Base-by-base conservation (phyloP, 441 rosid species). In the Brassica balearica region DNA sequence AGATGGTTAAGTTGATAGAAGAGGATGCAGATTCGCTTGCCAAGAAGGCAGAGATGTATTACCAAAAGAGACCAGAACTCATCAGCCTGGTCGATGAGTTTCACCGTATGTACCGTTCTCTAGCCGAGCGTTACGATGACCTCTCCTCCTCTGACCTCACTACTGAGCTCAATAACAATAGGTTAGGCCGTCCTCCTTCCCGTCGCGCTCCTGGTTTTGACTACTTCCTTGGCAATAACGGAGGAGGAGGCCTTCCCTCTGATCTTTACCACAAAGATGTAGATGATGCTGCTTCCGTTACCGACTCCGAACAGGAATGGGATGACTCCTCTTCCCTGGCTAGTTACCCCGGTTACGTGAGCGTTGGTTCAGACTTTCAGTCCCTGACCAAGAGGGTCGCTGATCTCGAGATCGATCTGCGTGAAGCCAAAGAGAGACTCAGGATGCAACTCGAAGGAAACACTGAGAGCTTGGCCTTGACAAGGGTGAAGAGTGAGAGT, bases 201-300 rank as follows among this genome's bases (percentile, higher is more conserved):
- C 89, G 86, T 3, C 89, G 95, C 65, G 93, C 99, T 83, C 95
- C 97, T 77, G 98, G 99, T 69, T 92, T 93, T 64, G 91, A 90
- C 8, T 79, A 84, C 84, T 96, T 94, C 71, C 91, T 94, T 29
- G 97, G 98, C 38, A 81, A 87, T 43, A 46, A 46, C 5, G 53
- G 53, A 46, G 53, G 53, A 12, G 53, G 89, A 71, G 96, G 89
- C 62, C 80, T 82, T 75, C 80, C 83, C 74, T 78, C 88, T 56
- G 97, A 93, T 82, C 71, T 71, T 76, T 72, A 74, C 73, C 87
- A 76, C 29, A 90, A 80, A 82, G 98, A 90, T 82, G 99, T 87
- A 80, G 93, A 92, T 73, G 97, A 96, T 66, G 80, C 86, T 9
- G 90, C 92, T 68, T 88, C 95, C 22, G 25, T 86, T 65, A 82